Base-by-base conservation (phyloP, 129 eudicot species). In the Pittosporum tobira region DNA sequence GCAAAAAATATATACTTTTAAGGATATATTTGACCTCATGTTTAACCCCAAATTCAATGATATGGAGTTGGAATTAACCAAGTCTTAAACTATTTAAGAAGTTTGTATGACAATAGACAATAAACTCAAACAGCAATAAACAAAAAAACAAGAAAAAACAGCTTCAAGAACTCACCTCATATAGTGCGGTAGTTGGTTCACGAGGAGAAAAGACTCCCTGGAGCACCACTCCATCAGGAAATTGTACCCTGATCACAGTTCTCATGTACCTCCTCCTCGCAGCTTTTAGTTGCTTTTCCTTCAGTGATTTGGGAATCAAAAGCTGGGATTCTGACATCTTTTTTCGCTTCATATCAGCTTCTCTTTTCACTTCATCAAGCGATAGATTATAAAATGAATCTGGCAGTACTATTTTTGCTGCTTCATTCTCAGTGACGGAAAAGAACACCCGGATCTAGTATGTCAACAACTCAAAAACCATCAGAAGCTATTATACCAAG, bases 171-270 rank as follows among this genome's bases (percentile, higher is more conserved):
- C 82, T 56, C 30, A 84, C 96, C 94, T 93, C 91, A 47, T 87
- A 87, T 45, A 87, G 84, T 51, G 80, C 84, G 37, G 84, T 73
- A 26, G 99, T 93, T 27, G 83, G 84, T 61, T 93, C 94, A 31
- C 68, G 61, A 43, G 94, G 95, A 57, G 65, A 71, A 65, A 93
- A 93, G 57, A 87, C 71, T 20, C 94, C 99, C 77, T 93, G 99
- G 55, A 93, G 88, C 61, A 93, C 85, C 26, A 87, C 93, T 31
- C 96, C 96, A 66, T 93, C 99, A 22, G 96, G 96, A 57, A 93
- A 93, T 72, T 87, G 91, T 66, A 93, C 64, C 67, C 96, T 65
- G 36, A 93, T 79, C 6, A 93, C 74, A 3, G 94, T 75, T 77
- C 67, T 79, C n/a, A 40, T 69, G 51, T 93, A 74, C 82, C 75